These are phyloP conservation scores for Acer yangbiense DNA, from an alignment of 345 rosid genomes.

Conservation along the genomic window DNA sequence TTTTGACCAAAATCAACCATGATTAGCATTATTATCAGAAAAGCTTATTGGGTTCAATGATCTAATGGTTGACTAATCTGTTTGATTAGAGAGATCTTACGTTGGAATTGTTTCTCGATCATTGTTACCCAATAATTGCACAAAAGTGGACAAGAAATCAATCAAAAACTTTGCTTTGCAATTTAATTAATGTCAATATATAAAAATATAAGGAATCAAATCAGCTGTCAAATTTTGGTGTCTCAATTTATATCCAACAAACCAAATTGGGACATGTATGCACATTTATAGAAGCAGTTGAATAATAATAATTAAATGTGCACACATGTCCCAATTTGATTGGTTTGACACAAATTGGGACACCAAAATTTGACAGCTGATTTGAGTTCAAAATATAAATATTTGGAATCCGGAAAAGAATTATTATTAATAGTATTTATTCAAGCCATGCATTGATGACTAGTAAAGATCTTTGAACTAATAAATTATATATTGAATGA, in stretches of 20 bases:
- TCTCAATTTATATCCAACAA: no score
- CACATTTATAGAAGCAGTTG: no score
- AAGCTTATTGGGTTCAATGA: background rate
- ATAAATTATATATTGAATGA: background rate
- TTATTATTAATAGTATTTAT: background rate
- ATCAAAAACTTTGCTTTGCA: background rate
- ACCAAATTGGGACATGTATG: no score
- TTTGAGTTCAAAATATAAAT: no score
- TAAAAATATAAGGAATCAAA: no score
- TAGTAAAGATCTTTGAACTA: background rate
- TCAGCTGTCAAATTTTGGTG: no score
- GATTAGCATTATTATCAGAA: background rate
- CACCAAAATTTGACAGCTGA: no score
- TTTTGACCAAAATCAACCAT: background rate
- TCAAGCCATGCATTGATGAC: background rate
- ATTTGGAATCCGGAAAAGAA: no score
- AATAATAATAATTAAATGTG: no score
- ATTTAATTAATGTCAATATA: background rate
- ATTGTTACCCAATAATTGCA: slow-evolving; percentile 8
- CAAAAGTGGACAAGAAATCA: slow-evolving; percentile 14
- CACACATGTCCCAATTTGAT: no score
- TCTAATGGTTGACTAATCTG: slow-evolving; percentile 6
- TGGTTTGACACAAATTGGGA: no score
- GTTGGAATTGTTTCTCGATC: background rate
- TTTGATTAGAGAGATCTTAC: background rate